A percentile compares a stretch with the other conserved stretches of the same genome.
phyloP scores from a whole-genome alignment of 345 rosid genomes.

The Camelina laxa region DNA sequence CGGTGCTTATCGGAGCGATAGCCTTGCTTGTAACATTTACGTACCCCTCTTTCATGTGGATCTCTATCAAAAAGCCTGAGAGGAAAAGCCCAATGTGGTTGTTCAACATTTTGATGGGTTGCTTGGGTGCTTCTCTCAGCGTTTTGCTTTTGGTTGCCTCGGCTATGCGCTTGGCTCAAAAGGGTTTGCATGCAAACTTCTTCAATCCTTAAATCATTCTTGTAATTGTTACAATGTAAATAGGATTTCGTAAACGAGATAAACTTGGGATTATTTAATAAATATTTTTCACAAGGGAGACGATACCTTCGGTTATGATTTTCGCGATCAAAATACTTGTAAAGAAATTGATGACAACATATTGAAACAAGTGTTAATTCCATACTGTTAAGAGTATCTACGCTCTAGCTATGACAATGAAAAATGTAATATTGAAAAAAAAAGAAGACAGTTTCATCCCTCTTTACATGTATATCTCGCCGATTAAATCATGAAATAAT shows the following conservation, averaged over 20 bases:
- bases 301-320: background rate
- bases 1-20: slow-evolving; percentile 66
- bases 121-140: slow-evolving; percentile 57
- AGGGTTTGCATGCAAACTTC: slow-evolving; percentile 61
- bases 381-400: background rate
- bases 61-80: slow-evolving; percentile 58
- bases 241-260: slow-evolving; percentile 15
- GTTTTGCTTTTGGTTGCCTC: slow-evolving; percentile 52
- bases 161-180: slow-evolving; percentile 50
- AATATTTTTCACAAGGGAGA: background rate
- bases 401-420: background rate
- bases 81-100: slow-evolving; percentile 53
- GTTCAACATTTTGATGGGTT: slow-evolving; percentile 61
- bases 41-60: slow-evolving; percentile 78
- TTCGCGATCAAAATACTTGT: too few relatives aligned
- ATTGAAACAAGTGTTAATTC: background rate
- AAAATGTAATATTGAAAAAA: background rate
- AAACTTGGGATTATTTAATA: background rate
- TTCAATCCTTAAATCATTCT: slow-evolving; percentile 54
- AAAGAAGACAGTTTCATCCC: background rate
- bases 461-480: slow-evolving; percentile 1
- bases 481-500: background rate
- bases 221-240: slow-evolving; percentile 21
- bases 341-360: slow-evolving; percentile 3
- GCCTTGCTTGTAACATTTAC: slow-evolving; percentile 66